Conservation (phyloP, 805 yeast genomes). For the Kluyveromyces aestuarii region DNA sequence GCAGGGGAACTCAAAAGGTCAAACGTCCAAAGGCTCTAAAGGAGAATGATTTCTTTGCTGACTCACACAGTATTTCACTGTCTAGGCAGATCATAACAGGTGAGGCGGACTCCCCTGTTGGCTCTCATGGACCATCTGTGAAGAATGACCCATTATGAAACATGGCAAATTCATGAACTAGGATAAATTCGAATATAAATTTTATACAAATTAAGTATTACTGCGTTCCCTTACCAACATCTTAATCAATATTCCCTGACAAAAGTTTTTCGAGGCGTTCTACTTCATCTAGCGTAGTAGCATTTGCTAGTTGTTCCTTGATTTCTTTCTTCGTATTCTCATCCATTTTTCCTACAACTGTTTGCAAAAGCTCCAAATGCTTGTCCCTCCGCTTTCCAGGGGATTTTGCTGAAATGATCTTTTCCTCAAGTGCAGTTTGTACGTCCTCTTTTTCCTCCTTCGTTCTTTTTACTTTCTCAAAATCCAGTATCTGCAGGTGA, state of each 20-base stretch:
- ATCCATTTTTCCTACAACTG: constrained; percentile 38
- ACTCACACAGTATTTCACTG: not conserved
- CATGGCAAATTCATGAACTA: not conserved
- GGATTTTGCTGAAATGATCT: constrained; percentile 15
- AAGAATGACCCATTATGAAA: not conserved
- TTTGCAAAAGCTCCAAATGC: constrained; percentile 28
- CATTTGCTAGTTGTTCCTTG: constrained; percentile 45
- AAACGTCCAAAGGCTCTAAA: not conserved
- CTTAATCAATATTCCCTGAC: constrained; percentile 20
- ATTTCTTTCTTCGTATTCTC: constrained; percentile 45
- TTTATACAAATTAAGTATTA: not conserved
- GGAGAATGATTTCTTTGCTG: not conserved
- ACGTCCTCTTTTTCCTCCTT: constrained; percentile 35
- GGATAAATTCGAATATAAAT: not conserved
- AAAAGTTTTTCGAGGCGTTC: constrained; percentile 55
- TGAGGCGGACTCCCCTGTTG: not conserved
- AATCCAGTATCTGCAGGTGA: constrained; percentile 55
- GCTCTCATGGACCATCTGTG: not conserved
- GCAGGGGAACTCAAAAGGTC: not conserved
- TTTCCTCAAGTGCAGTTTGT: constrained; percentile 27
- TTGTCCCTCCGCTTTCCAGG: constrained; percentile 16
- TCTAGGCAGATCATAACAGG: not conserved
- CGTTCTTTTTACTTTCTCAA: constrained; percentile 47
- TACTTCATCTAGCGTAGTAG: constrained; percentile 67
- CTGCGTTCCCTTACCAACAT: not conserved